These are phyloP conservation scores for Alternaria rosae DNA, from an alignment of 2,329 filamentous ascomycete species.

Conservation along the genomic window DNA sequence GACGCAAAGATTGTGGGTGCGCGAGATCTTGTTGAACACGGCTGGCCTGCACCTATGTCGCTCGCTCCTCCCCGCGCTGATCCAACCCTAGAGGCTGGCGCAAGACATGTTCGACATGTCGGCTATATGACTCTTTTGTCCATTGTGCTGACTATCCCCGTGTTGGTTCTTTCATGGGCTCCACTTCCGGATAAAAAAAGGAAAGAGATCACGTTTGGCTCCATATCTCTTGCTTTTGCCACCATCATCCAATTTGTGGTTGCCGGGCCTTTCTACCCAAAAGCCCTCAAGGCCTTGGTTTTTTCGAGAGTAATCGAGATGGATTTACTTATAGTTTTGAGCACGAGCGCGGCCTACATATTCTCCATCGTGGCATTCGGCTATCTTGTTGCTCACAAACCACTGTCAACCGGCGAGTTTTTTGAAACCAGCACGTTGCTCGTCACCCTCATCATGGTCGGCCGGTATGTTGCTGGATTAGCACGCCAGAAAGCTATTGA, in stretches of 20 bases:
- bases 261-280: conserved; percentile 73
- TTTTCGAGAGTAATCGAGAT: conserved; percentile 70
- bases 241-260: conserved; percentile 70
- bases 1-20: conserved; percentile 59
- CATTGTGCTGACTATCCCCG: conserved; percentile 50
- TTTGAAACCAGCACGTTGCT: conserved; percentile 65
- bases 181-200: conserved; percentile 63
- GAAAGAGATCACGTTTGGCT: conserved; percentile 56
- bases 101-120: conserved; percentile 63
- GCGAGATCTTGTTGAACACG: conserved; percentile 53
- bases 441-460: conserved; percentile 62
- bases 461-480: conserved; percentile 57
- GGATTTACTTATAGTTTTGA: conserved; percentile 57
- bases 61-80: conserved; percentile 60
- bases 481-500: conserved; percentile 59
- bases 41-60: conserved; percentile 30
- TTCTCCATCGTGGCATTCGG: conserved; percentile 55
- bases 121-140: conserved; percentile 51
- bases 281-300: conserved; percentile 67
- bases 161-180: conserved; percentile 73
- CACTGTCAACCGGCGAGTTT: conserved; percentile 56
- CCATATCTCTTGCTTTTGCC: conserved; percentile 67
- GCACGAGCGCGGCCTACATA: conserved; percentile 5
- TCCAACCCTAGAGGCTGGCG: conserved; percentile 58
- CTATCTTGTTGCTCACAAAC: conserved; percentile 44